Conservation (phyloP, 495 filamentous ascomycete genomes). For the Melanomma pulvis-pyrius region DNA sequence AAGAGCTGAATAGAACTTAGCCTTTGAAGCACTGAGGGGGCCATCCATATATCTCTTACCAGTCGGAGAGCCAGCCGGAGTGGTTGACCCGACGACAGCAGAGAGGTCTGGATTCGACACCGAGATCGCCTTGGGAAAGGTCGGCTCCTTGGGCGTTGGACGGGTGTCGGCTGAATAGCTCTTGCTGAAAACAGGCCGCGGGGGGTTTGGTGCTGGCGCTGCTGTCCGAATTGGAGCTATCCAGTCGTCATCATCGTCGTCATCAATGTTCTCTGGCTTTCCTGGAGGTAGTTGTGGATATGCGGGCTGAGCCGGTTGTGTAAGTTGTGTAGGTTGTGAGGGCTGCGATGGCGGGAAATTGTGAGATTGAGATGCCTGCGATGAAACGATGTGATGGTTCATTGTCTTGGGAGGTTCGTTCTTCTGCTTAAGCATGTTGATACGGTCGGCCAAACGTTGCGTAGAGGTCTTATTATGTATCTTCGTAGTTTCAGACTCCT, state of each 20-base stretch:
- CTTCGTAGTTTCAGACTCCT: conserved; percentile 53
- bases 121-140: conserved; percentile 60
- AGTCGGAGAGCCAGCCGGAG: conserved; percentile 69
- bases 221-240: conserved; percentile 55
- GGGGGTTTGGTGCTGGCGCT: conserved; percentile 8
- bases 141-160: background rate
- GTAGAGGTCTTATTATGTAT: conserved; percentile 87
- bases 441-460: conserved; percentile 86
- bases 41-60: conserved; percentile 69
- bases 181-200: conserved; percentile 51
- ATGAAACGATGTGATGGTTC: conserved; percentile 9
- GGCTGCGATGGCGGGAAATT: background rate
- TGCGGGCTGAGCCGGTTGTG: conserved; percentile 47
- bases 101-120: conserved; percentile 61
- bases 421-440: conserved; percentile 86
- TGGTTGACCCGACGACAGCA: conserved; percentile 57
- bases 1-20: conserved; percentile 81
- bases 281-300: conserved; percentile 60
- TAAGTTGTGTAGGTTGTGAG: conserved; percentile 3
- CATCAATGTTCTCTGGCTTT: conserved; percentile 16
- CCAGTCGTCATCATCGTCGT: conserved; percentile 71
- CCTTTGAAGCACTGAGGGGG: conserved; percentile 84
- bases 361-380: conserved; percentile 12
- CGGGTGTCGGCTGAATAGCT: conserved; percentile 59
- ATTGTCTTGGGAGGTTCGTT: conserved; percentile 59